Evolutionary conservation across 1,284 basidiomycete genomes (phyloP).

Genomic region (Ustilago tritici): DNA sequence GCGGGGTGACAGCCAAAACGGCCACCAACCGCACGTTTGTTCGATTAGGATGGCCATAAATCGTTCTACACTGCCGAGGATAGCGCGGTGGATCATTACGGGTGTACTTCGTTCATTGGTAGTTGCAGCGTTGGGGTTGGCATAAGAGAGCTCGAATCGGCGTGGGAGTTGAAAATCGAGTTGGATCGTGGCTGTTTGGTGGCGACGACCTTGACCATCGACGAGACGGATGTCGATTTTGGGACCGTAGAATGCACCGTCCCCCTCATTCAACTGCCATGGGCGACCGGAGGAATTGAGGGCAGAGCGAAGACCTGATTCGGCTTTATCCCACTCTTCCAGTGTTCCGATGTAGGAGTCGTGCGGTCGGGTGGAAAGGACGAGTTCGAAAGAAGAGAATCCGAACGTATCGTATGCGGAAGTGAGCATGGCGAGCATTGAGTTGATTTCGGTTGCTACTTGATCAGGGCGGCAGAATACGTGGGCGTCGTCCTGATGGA

Average conservation of each 20-base stretch:
- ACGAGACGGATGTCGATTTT: conserved; percentile 69
- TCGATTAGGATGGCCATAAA: conserved; percentile 69
- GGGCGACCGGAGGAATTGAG: conserved; percentile 49
- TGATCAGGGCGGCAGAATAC: conserved; percentile 66
- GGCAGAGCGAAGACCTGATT: conserved; percentile 52
- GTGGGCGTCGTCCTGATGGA: conserved; percentile 69
- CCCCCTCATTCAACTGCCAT: conserved; percentile 64
- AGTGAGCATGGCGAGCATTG: conserved; percentile 67
- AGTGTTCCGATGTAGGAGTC: conserved; percentile 55
- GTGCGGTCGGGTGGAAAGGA: conserved; percentile 64
- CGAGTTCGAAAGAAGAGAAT: conserved; percentile 63
- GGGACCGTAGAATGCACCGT: conserved; percentile 69
- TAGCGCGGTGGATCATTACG: conserved; percentile 69
- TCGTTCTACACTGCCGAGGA: conserved; percentile 67
- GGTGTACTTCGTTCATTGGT: conserved; percentile 30
- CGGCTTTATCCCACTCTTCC: conserved; percentile 63
- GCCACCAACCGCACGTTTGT: conserved; percentile 64
- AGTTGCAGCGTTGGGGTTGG: conserved; percentile 25
- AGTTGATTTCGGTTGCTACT: conserved; percentile 56
- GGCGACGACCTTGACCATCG: conserved; percentile 60
- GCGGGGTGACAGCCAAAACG: conserved; percentile 65
- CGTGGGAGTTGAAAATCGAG: conserved; percentile 68
- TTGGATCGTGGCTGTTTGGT: conserved; percentile 69
- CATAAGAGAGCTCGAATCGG: conserved; percentile 62
- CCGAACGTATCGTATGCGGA: conserved; percentile 66